Evolutionary conservation across 2,329 filamentous ascomycete genomes (phyloP), one percentile per base, ranked within the genome.

Genomic region (Stachybotrys elegans): DNA sequence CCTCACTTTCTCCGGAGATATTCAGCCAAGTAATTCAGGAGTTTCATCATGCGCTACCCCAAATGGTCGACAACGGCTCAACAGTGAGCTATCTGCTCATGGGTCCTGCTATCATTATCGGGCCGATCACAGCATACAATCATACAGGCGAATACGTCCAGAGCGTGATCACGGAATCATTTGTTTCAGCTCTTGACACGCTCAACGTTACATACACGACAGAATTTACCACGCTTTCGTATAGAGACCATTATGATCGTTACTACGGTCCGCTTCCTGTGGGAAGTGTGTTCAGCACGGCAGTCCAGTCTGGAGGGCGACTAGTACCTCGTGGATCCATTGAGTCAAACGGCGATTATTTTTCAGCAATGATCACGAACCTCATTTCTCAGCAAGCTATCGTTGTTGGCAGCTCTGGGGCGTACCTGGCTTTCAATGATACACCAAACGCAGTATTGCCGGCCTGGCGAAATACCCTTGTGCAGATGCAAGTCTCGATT

Each of bases 11-110:
- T n/a, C n/a, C n/a, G n/a, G n/a, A n/a, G n/a, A n/a, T n/a, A n/a
- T n/a, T n/a, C n/a, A n/a, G n/a, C n/a, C n/a, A n/a, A n/a, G 31
- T 14, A 9, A 16, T 34, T 34, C 31, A 16, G 19, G 48, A 46
- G 11, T 57, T 57, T 47, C 45, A 57, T 39, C 44, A 55, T 34
- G 44, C 57, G 40, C 32, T 61, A 20, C 48, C 60, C 1, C 45
- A 35, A 3, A 57, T 77, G 4, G 62, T 73, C 6, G 74, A 78
- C 44, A 61, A 64, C 0, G 76, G 75, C 4, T 62, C 63, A 17
- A 73, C 70, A 66, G 54, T 63, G 34, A 60, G 72, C n/a, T 79
- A 72, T 57, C 68, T n/a, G n/a, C n/a, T n/a, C n/a, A n/a, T n/a
- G n/a, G n/a, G n/a, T n/a, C n/a, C n/a, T n/a, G n/a, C n/a, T n/a